Evolutionary conservation across 768 basidiomycete species (phyloP).

Genomic region (Boletus tylopilopsis): DNA sequence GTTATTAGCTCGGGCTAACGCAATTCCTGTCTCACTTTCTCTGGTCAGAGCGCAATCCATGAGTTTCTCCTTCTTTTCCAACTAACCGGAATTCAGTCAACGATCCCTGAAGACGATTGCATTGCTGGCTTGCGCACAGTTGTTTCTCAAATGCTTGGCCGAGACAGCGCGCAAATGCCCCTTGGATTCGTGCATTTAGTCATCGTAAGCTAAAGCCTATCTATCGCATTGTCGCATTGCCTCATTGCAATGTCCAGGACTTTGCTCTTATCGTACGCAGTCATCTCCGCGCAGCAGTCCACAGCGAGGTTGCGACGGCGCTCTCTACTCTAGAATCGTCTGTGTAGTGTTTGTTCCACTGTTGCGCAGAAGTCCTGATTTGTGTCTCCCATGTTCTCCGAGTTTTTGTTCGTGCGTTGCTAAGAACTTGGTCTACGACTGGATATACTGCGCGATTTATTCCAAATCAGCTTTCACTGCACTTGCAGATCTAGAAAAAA

Average conservation of each 20-base stretch:
- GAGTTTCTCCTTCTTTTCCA: background rate
- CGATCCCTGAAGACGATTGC: conserved; percentile 18
- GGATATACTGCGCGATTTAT: background rate
- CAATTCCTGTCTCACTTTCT: conserved; percentile 6
- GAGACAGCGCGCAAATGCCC: conserved; percentile 6
- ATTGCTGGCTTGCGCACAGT: conserved; percentile 17
- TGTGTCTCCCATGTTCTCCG: conserved; percentile 4
- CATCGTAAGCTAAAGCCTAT: conserved; percentile 12
- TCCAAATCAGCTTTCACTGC: conserved; percentile 7
- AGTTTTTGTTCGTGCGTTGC: conserved; percentile 1
- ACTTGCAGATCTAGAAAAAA: background rate
- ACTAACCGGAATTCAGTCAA: conserved; percentile 11
- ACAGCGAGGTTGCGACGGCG: background rate
- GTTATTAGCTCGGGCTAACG: background rate
- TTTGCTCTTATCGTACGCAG: conserved; percentile 19
- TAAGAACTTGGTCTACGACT: background rate
- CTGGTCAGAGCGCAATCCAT: conserved; percentile 10
- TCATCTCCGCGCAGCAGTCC: background rate
- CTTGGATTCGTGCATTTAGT: conserved; percentile 20
- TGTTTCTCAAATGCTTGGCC: conserved; percentile 18
- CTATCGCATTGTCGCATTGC: background rate
- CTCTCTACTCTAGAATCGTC: background rate
- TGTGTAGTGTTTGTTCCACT: background rate
- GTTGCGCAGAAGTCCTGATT: conserved; percentile 1
- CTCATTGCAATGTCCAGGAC: conserved; percentile 17